Conservation (phyloP, 345 rosid species). For the Sapria himalayana region DNA sequence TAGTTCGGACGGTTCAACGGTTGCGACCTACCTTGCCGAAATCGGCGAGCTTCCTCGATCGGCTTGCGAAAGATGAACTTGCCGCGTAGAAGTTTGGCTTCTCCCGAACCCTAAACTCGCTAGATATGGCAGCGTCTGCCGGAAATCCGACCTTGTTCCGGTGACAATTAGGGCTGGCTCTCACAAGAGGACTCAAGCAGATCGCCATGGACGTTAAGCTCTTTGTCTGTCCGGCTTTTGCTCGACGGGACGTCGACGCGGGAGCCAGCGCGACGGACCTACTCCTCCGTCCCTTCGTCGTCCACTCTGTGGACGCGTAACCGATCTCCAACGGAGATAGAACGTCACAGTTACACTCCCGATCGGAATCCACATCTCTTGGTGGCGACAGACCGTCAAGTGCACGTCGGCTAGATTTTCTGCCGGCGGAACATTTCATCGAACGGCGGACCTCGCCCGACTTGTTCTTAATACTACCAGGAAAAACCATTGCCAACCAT, state of each 20-base stretch:
- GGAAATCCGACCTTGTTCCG: conserved; percentile 31
- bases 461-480: conserved; percentile 23
- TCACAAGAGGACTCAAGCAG: conserved; percentile 77
- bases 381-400: conserved; percentile 81
- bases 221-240: conserved; percentile 15
- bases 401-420: conserved; percentile 13
- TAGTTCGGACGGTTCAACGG: too few species aligned
- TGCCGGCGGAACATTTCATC: conserved; percentile 13
- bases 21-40: conserved; percentile 51
- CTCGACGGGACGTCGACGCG: conserved; percentile 16
- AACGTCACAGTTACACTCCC: conserved; percentile 18
- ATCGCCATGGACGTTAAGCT: conserved; percentile 40
- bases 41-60: conserved; percentile 82
- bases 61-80: conserved; percentile 46
- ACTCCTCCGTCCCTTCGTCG: conserved; percentile 16
- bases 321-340: conserved; percentile 19
- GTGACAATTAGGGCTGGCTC: conserved; percentile 60
- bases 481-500: conserved; percentile 33
- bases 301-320: conserved; percentile 21
- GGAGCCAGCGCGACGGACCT: conserved; percentile 20
- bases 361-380: conserved; percentile 13
- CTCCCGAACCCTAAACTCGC: conserved; percentile 26
- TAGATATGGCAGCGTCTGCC: conserved; percentile 26
- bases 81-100: conserved; percentile 57
- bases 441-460: conserved; percentile 9